These are phyloP conservation scores for Spizellomyces sp. DNA, from an alignment of 192 early-diverging fungal genomes.

Conservation along the genomic window DNA sequence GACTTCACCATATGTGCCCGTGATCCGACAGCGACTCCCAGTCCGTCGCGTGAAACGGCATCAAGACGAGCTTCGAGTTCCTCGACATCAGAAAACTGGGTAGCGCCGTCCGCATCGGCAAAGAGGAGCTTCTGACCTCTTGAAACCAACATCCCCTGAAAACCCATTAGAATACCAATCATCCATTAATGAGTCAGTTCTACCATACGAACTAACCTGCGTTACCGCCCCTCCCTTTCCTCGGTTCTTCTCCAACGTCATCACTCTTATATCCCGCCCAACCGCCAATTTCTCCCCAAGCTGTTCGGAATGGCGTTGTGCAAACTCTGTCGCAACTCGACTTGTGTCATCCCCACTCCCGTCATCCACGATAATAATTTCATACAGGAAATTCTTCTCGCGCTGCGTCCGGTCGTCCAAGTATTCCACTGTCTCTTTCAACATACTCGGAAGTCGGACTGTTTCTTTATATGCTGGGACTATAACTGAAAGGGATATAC, in stretches of 20 bases:
- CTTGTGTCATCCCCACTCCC: constrained; percentile 81
- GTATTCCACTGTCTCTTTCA: constrained; percentile 76
- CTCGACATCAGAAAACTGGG: constrained; percentile 84
- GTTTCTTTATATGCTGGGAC: constrained; percentile 94
- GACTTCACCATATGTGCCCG: constrained; percentile 86
- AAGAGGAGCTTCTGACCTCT: constrained; percentile 80
- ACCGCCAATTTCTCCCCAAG: constrained; percentile 5
- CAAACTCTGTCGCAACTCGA: constrained; percentile 61
- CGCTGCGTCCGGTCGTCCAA: constrained; percentile 51
- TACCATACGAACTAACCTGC: constrained; percentile 50
- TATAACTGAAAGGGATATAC: constrained; percentile 71
- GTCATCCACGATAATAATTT: constrained; percentile 93
- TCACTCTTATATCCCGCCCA: constrained; percentile 67
- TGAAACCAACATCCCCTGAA: constrained; percentile 80
- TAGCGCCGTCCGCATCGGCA: constrained; percentile 96
- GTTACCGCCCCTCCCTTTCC: constrained; percentile 95
- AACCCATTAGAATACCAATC: not conserved
- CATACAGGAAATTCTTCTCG: constrained; percentile 62
- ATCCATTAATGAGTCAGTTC: not conserved
- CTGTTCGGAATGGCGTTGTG: constrained; percentile 18
- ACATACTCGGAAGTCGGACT: constrained; percentile 79
- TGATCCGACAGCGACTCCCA: constrained; percentile 82
- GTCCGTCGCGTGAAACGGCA: constrained; percentile 25
- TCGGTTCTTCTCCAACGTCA: constrained; percentile 80
- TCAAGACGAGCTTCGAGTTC: constrained; percentile 50